phyloP scores from a whole-genome alignment of 2,329 filamentous ascomycete species.

The Phialocephala sp. region DNA sequence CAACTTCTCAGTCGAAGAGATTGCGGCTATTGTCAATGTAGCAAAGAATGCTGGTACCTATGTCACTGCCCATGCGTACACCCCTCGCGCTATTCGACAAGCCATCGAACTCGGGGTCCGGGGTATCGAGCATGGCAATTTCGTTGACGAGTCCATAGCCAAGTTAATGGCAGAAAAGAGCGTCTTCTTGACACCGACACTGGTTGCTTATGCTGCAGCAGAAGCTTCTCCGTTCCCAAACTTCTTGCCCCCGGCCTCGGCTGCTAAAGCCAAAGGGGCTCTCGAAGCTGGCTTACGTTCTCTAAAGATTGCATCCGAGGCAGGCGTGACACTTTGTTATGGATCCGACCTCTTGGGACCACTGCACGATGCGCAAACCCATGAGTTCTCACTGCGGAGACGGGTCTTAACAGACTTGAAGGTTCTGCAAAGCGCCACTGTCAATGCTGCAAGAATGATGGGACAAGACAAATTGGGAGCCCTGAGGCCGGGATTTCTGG shows the following conservation, averaged over 20 bases:
- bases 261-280: constrained; percentile 56
- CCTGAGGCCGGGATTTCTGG: constrained; percentile 55
- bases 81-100: constrained; percentile 57
- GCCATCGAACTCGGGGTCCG: constrained; percentile 58
- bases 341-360: constrained; percentile 60
- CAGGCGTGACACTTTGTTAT: constrained; percentile 60
- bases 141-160: constrained; percentile 63
- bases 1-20: constrained; percentile 63
- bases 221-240: constrained; percentile 49
- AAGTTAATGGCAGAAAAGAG: constrained; percentile 55
- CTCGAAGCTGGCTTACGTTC: constrained; percentile 52
- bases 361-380: constrained; percentile 52
- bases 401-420: constrained; percentile 49
- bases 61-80: constrained; percentile 65
- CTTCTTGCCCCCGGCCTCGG: constrained; percentile 51
- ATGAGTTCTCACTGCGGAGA: constrained; percentile 54
- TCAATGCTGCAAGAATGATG: constrained; percentile 58
- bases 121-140: constrained; percentile 65
- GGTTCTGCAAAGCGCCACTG: constrained; percentile 55
- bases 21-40: constrained; percentile 57
- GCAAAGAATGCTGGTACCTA: constrained; percentile 55
- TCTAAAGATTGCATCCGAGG: constrained; percentile 54
- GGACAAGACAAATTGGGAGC: constrained; percentile 55
- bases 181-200: constrained; percentile 58
- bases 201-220: constrained; percentile 58